A percentile compares a stretch with the other conserved stretches of the same genome.
Conservation (phyloP, 345 rosid species). For the Gossypium thurberi region DNA sequence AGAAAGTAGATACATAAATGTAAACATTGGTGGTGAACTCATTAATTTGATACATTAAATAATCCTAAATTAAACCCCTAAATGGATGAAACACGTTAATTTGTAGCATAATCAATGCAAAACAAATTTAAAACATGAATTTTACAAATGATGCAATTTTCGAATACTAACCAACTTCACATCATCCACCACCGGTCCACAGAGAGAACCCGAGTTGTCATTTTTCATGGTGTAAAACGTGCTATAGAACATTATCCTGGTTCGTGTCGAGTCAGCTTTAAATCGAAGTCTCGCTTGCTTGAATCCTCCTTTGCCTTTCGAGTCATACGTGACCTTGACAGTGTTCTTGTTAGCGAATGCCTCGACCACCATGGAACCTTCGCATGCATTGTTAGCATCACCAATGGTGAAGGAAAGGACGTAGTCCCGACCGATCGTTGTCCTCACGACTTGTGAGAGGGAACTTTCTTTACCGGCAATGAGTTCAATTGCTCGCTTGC, state of each 20-base stretch:
- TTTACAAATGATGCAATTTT: constrained; percentile 9
- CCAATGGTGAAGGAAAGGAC: constrained; percentile 53
- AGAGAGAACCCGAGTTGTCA: constrained; percentile 62
- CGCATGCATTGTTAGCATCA: constrained; percentile 51
- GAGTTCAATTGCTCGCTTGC: constrained; percentile 59
- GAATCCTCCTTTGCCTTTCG: constrained; percentile 63
- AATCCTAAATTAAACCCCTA: background rate
- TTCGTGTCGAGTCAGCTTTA: constrained; percentile 38
- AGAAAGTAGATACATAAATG: too few species aligned
- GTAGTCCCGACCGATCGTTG: constrained; percentile 33
- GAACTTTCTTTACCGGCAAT: constrained; percentile 75
- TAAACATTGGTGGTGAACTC: background rate
- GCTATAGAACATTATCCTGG: constrained; percentile 57
- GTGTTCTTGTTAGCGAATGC: constrained; percentile 48
- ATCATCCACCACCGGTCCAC: constrained; percentile 77
- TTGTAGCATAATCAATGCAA: background rate
- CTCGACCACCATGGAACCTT: constrained; percentile 58
- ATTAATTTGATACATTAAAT: background rate
- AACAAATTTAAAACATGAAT: background rate
- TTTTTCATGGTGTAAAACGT: constrained; percentile 52
- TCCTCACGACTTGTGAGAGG: constrained; percentile 51
- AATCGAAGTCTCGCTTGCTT: constrained; percentile 37
- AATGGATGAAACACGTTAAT: background rate
- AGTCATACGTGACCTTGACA: constrained; percentile 34
- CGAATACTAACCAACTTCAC: constrained; percentile 40